Base-by-base conservation (phyloP, 768 basidiomycete genomes). In the Phallus indusiatus region DNA sequence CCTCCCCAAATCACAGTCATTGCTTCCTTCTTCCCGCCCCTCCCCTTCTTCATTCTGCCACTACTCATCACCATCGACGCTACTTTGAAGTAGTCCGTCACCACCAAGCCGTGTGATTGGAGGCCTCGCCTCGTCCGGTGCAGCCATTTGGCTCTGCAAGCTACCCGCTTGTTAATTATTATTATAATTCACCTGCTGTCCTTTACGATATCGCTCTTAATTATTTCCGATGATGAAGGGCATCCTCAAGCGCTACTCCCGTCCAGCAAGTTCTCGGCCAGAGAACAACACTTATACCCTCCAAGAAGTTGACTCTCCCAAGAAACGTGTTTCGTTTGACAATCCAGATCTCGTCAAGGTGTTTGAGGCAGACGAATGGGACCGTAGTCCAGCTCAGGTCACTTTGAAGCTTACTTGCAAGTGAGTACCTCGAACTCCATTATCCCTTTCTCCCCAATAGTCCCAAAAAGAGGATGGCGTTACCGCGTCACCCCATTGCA, bases 331-430 rank as follows among this genome's bases (percentile, higher is more conserved):
- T 33, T 78, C 78, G 8, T 90, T 88, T 63, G 78, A 80, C 49
- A 73, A 73, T 2, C 72, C 78, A 1, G 78, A 76, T 55, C 71
- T 73, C 12, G 81, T 85, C 60, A 76, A 86, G 67, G 73, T 89
- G 10, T 78, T 78, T 66, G 69, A 76, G 33, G 88, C 85, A 2
- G 88, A 90, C 67, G 85, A 86, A 58, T 89, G 88, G 88, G 88
- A 90, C 68, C 77, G 88, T 16, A 86, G 85, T 1, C 87, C 88
- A 2, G 76, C 78, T 1, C 83, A 86, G 46, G 81, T 85, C 22
- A 78, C 84, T 6, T 75, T 76, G 34, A 78, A 76, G 60, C 71
- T 89, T 63, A 77, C 81, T 1, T 89, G 87, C 66, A 77, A 83
- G 85, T 88, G 67, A 78, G 85, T 80, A 5, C 5, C 11, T 20